Evolutionary conservation across 805 yeast genomes (phyloP).

Genomic region (Lipomyces sp.): DNA sequence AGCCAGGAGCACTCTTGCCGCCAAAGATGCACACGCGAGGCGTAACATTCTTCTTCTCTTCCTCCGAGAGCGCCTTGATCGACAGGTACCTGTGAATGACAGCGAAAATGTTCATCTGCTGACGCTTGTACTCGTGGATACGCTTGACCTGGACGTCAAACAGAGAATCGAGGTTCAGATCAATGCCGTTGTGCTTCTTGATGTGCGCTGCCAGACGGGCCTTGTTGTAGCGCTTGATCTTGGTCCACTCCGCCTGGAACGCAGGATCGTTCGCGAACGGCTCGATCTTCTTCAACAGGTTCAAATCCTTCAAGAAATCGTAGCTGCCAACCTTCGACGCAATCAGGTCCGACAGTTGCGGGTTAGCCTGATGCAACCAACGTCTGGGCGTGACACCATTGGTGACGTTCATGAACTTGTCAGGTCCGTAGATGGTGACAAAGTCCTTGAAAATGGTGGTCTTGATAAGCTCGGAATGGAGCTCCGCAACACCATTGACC

Average conservation of each 20-base stretch:
- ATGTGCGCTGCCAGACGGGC: slow-evolving; percentile 61
- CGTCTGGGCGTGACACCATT: slow-evolving; percentile 96
- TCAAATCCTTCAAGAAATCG: slow-evolving; percentile 65
- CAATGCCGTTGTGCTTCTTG: slow-evolving; percentile 59
- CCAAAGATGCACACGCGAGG: slow-evolving; percentile 84
- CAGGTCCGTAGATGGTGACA: slow-evolving; percentile 74
- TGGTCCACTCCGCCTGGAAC: slow-evolving; percentile 68
- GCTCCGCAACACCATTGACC: slow-evolving; percentile 94
- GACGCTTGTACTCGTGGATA: slow-evolving; percentile 94
- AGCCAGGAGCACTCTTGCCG: slow-evolving; percentile 98
- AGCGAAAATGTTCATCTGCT: slow-evolving; percentile 88
- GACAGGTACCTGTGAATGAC: slow-evolving; percentile 77
- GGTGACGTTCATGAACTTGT: slow-evolving; percentile 86
- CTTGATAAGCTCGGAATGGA: slow-evolving; percentile 85
- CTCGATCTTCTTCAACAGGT: slow-evolving; percentile 63
- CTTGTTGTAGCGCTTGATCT: slow-evolving; percentile 69
- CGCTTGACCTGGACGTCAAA: slow-evolving; percentile 93
- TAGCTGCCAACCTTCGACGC: slow-evolving; percentile 67
- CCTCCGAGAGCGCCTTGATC: slow-evolving; percentile 63
- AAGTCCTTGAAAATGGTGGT: slow-evolving; percentile 89
- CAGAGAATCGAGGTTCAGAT: slow-evolving; percentile 67
- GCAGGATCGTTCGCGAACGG: slow-evolving; percentile 61
- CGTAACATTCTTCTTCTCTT: slow-evolving; percentile 58
- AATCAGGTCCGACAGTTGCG: slow-evolving; percentile 70
- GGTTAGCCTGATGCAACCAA: slow-evolving; percentile 94